Conservation (phyloP, 306 rosid genomes). For the Prunus mongolica region DNA sequence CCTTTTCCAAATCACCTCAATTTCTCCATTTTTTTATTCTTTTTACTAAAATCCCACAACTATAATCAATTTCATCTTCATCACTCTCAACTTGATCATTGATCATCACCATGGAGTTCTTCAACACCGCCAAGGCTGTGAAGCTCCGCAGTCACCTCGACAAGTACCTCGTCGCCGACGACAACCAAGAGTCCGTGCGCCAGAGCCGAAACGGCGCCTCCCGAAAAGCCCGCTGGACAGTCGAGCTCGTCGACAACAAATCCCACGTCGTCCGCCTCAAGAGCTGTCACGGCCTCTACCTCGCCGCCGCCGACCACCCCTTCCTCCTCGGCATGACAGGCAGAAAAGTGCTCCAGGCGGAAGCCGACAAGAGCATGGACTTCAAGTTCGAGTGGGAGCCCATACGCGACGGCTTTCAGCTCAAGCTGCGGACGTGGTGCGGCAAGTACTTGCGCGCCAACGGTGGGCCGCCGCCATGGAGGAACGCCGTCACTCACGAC, state of each 20-base stretch:
- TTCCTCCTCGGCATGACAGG: slow-evolving; percentile 70
- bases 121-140: slow-evolving; percentile 45
- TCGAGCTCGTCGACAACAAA: slow-evolving; percentile 48
- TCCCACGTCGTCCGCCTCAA: slow-evolving; percentile 37
- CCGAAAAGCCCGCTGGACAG: slow-evolving; percentile 53
- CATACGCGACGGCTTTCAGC: slow-evolving; percentile 68
- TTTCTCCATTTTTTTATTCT: not conserved
- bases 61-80: not conserved
- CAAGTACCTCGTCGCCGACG: slow-evolving; percentile 63
- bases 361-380: slow-evolving; percentile 3
- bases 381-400: slow-evolving; percentile 69
- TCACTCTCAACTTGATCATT: not conserved
- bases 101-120: slow-evolving; percentile 50
- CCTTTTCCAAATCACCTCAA: slow-evolving; percentile 1
- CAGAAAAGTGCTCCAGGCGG: slow-evolving; percentile 35
- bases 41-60: not conserved
- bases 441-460: slow-evolving; percentile 71
- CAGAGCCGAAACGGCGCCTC: slow-evolving; percentile 54
- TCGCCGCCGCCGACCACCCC: slow-evolving; percentile 47
- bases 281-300: slow-evolving; percentile 59
- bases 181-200: slow-evolving; percentile 38
- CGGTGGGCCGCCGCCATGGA: slow-evolving; percentile 83
- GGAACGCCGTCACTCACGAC: slow-evolving; percentile 68
- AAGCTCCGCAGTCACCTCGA: slow-evolving; percentile 68
- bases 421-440: slow-evolving; percentile 58